Conservation (phyloP, 2,329 filamentous ascomycete genomes). For the Xylariaceae sp. region DNA sequence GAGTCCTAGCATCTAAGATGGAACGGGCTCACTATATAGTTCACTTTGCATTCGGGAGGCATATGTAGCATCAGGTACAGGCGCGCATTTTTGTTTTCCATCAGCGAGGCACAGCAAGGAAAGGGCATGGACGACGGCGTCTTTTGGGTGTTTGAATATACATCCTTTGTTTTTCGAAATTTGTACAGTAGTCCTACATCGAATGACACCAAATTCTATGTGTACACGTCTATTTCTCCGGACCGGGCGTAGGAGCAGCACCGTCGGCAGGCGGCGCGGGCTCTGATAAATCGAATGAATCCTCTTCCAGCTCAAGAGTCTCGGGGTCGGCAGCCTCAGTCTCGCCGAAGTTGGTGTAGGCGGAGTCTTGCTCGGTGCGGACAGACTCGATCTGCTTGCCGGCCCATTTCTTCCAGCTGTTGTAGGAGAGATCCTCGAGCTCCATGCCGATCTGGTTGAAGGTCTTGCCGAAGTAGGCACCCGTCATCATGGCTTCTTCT, state of each 20-base stretch:
- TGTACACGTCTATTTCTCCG: neutral
- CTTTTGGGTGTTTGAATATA: conserved; percentile 15
- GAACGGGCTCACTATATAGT: too few species aligned
- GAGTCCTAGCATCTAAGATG: too few species aligned
- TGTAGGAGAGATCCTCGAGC: conserved; percentile 74
- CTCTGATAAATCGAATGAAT: too few species aligned
- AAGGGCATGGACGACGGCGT: conserved; percentile 5
- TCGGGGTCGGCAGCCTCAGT: conserved; percentile 17
- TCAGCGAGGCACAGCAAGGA: neutral
- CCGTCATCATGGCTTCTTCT: conserved; percentile 82
- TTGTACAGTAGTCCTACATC: conserved; percentile 28
- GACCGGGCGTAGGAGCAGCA: neutral
- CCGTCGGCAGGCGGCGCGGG: neutral
- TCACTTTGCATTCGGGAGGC: too few species aligned
- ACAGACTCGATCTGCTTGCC: conserved; percentile 23
- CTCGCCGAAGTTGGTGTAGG: conserved; percentile 24
- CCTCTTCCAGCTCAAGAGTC: too few species aligned
- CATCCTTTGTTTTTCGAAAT: too few species aligned
- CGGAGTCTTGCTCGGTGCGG: conserved; percentile 21
- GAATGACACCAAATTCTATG: conserved; percentile 9
- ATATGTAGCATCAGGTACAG: too few species aligned
- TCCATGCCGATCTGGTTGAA: conserved; percentile 73
- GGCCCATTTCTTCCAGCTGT: conserved; percentile 67
- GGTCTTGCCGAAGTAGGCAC: conserved; percentile 82
- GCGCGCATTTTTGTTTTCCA: conserved; percentile 5